phyloP scores from a whole-genome alignment of 75 land plant species.

The Pinus albicaulis region DNA sequence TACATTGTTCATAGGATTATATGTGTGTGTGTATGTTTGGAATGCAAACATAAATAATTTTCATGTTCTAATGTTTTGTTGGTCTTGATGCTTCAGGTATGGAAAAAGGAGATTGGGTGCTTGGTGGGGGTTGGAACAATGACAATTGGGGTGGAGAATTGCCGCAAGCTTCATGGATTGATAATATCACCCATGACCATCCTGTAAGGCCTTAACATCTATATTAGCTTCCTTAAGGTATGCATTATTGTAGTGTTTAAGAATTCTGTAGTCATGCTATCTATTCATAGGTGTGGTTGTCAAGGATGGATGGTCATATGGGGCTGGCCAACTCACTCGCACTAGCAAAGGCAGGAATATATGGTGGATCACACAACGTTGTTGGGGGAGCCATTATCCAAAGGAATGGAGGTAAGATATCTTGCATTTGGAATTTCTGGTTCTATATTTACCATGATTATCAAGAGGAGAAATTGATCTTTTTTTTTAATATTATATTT shows the following conservation, averaged over 20 bases:
- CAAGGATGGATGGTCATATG: conserved; percentile 93
- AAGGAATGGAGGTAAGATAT: conserved; percentile 60
- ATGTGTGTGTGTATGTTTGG: too few relatives aligned
- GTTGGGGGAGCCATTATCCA: conserved; percentile 71
- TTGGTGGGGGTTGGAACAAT: conserved; percentile 95
- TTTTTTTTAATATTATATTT: neutral
- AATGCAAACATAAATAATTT: too few relatives aligned
- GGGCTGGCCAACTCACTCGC: conserved; percentile 83
- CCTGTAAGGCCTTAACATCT: conserved; percentile 45
- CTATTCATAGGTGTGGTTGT: conserved; percentile 64
- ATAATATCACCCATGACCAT: conserved; percentile 60
- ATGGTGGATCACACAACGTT: conserved; percentile 47
- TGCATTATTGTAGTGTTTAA: neutral
- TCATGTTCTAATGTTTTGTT: conserved; percentile 3
- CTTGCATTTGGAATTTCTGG: neutral
- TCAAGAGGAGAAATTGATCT: neutral
- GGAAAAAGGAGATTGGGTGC: conserved; percentile 59
- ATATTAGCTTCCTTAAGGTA: neutral
- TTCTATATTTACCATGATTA: neutral
- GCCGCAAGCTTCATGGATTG: conserved; percentile 89
- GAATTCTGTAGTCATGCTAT: neutral
- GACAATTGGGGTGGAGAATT: conserved; percentile 87
- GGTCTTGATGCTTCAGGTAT: conserved; percentile 7
- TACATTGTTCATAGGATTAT: too few relatives aligned
- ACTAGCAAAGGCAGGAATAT: conserved; percentile 55